Percentiles rank a stretch among this genome's conserved stretches.
Evolutionary conservation across 768 basidiomycete genomes (phyloP).

Genomic region (Auriscalpium microsporum): DNA sequence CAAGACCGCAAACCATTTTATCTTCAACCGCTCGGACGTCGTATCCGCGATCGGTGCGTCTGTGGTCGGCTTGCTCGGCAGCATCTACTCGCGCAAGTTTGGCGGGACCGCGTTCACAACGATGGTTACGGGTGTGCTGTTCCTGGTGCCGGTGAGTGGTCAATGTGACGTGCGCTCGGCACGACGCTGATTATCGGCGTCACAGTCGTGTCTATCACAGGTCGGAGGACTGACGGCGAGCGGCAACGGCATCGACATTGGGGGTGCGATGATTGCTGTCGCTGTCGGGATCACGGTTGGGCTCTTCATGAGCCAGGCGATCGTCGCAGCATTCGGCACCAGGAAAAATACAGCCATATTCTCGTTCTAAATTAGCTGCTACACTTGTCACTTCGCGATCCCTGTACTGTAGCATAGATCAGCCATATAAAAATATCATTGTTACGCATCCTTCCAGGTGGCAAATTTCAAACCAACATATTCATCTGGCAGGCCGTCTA

Average conservation of each 20-base stretch:
- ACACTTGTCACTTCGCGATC: too few relatives aligned
- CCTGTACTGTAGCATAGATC: not conserved
- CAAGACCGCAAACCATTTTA: conserved; percentile 72
- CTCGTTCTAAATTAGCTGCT: conserved; percentile 40
- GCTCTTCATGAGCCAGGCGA: conserved; percentile 74
- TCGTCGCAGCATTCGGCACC: conserved; percentile 76
- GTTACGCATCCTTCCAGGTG: conserved; percentile 12
- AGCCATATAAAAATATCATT: conserved; percentile 6
- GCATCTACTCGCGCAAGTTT: conserved; percentile 70
- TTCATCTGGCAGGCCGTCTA: conserved; percentile 42
- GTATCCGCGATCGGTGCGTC: conserved; percentile 80
- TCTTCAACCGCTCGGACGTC: conserved; percentile 73
- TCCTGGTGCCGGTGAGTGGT: conserved; percentile 68
- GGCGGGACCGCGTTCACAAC: conserved; percentile 81
- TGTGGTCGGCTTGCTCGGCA: conserved; percentile 66
- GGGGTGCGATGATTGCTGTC: conserved; percentile 81
- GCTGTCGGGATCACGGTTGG: conserved; percentile 86
- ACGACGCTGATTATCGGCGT: conserved; percentile 1
- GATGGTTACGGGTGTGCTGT: conserved; percentile 85
- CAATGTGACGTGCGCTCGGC: not conserved
- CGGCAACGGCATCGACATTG: conserved; percentile 73
- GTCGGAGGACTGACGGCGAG: conserved; percentile 80
- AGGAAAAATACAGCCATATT: conserved; percentile 75
- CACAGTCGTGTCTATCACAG: conserved; percentile 72
- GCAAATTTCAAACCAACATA: conserved; percentile 50